These are phyloP conservation scores for Odontarrhena argentea DNA, from an alignment of 345 rosid species.

Conservation along the genomic window DNA sequence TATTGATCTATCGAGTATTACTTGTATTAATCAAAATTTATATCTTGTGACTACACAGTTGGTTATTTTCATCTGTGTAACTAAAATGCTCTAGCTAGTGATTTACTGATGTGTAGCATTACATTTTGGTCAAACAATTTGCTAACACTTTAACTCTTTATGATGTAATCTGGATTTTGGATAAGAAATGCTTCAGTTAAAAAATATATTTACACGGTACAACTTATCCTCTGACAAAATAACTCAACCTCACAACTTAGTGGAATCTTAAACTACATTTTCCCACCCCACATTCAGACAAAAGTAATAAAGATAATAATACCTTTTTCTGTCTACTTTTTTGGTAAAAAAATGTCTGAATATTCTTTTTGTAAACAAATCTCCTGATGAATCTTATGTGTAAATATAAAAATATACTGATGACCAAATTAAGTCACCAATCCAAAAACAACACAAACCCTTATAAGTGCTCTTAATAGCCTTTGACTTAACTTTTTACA, in stretches of 20 bases:
- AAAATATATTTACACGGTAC: not conserved
- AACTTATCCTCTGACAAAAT: constrained; percentile 21
- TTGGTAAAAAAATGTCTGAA: constrained; percentile 23
- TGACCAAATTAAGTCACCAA: constrained; percentile 23
- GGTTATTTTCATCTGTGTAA: constrained; percentile 5
- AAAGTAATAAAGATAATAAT: not conserved
- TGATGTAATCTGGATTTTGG: constrained; percentile 10
- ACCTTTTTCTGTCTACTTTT: not conserved
- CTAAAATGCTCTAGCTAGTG: constrained; percentile 14
- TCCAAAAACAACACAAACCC: constrained; percentile 28
- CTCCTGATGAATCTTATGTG: constrained; percentile 35
- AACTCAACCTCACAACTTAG: constrained; percentile 16
- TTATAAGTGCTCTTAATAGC: constrained; percentile 23
- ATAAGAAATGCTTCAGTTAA: not conserved
- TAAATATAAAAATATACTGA: constrained; percentile 1
- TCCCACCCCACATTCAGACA: not conserved
- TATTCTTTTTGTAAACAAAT: constrained; percentile 32
- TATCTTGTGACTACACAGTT: not conserved
- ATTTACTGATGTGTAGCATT: constrained; percentile 18
- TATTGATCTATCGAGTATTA: no score
- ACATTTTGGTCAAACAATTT: constrained; percentile 2
- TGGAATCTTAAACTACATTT: constrained; percentile 33
- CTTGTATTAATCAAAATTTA: no score
- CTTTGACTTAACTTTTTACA: constrained; percentile 38
- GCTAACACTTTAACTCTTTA: constrained; percentile 14